Base-by-base conservation (phyloP, 148 eudicot species). In the Beta vulgaris region DNA sequence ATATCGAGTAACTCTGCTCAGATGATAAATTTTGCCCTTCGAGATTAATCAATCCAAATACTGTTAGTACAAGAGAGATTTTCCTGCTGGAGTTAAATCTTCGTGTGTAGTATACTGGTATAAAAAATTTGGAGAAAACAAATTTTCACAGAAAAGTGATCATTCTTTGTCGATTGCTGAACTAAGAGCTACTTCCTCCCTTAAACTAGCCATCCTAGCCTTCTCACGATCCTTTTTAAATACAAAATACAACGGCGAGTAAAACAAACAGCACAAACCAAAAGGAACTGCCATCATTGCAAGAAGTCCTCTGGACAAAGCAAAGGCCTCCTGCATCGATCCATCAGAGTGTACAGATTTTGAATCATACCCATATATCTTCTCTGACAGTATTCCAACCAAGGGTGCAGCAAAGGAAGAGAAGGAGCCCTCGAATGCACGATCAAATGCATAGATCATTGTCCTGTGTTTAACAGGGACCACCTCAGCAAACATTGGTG, bases 401-500 rank as follows among this genome's bases (percentile, higher is more conserved):
- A 95, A 31, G 11, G 98, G 98, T 69, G 98, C 93, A 35, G 98
- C 98, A 73, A 95, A 90, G 4, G 98, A 92, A n/a, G 98, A 89
- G 79, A 95, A 89, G 19, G 97, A 92, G 0, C 81, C 97, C 59
- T 95, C 98, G 73, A 90, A 90, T 9, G 98, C 96, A 0, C 98
- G 92, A 76, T 95, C 96, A 78, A 90, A 95, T 43, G 98, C 96
- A 63, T 95, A 95, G 25, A 95, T 92, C 97, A 92, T 95, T 62
- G 98, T 95, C 51, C 97, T 87, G 82, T 95, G 92, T 44, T 82
- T 91, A 34, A 87, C 64, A 2, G 98, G 98, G 49, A 92, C 98
- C 53, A 92, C 97, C 83, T 95, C 93, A 29, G 97, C 96, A 67
- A 92, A 95, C 89, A 95, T 92, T 40, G 98, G 98, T 6, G 84